phyloP scores from a whole-genome alignment of 2,329 filamentous ascomycete species.

The Bretziella fagacearum region DNA sequence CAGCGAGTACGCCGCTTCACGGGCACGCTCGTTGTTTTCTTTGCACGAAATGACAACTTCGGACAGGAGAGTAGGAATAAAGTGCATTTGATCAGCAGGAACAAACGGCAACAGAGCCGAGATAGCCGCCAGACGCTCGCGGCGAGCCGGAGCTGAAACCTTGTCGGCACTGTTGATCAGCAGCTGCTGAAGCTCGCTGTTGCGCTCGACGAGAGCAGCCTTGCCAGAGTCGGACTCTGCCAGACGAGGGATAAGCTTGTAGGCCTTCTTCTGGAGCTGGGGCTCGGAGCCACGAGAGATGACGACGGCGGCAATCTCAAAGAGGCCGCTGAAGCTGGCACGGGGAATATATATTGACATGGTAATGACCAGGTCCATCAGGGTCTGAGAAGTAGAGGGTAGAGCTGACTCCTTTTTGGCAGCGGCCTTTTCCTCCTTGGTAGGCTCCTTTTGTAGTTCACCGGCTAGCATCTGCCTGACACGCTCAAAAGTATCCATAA shows the following conservation, averaged over 20 bases:
- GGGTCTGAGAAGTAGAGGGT: conserved; percentile 82
- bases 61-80: conserved; percentile 78
- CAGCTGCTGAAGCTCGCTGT: conserved; percentile 62
- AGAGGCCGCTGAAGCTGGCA: conserved; percentile 68
- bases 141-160: conserved; percentile 67
- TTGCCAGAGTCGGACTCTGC: conserved; percentile 64
- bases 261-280: conserved; percentile 95
- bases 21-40: conserved; percentile 89
- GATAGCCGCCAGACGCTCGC: conserved; percentile 74
- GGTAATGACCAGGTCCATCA: conserved; percentile 93
- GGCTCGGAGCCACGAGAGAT: conserved; percentile 70
- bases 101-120: conserved; percentile 64
- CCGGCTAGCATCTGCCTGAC: conserved; percentile 70
- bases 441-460: conserved; percentile 41
- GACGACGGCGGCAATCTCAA: conserved; percentile 70
- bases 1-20: conserved; percentile 76
- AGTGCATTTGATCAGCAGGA: conserved; percentile 64
- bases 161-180: conserved; percentile 67
- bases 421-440: conserved; percentile 45
- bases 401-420: conserved; percentile 45
- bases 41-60: conserved; percentile 96
- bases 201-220: conserved; percentile 59
- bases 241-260: conserved; percentile 88
- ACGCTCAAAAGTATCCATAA: conserved; percentile 75
- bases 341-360: conserved; percentile 86